These are phyloP conservation scores for Peronospora farinosa DNA, from an alignment of 352 stramenopile genomes.

Conservation along the genomic window DNA sequence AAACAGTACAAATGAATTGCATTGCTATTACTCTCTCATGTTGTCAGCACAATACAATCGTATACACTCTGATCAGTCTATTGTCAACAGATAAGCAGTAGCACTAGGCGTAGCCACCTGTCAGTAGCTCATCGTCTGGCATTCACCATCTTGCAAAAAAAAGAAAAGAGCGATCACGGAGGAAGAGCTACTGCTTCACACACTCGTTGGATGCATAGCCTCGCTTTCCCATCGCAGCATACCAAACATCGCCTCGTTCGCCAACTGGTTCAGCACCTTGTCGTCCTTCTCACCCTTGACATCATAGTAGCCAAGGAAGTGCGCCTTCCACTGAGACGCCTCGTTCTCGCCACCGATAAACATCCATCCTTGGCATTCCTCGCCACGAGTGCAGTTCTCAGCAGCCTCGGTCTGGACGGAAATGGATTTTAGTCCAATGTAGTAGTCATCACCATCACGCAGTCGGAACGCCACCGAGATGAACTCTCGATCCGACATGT, in stretches of 20 bases:
- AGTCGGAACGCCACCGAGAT: constrained; percentile 74
- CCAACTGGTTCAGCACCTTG: constrained; percentile 76
- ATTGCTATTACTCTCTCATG: too few relatives aligned
- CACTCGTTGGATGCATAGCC: constrained; percentile 78
- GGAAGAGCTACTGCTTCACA: too few relatives aligned
- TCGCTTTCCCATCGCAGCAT: constrained; percentile 84
- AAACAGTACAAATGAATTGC: too few relatives aligned
- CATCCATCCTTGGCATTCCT: constrained; percentile 81
- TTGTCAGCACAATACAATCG: too few relatives aligned
- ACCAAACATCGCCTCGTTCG: constrained; percentile 81
- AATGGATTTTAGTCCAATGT: constrained; percentile 72
- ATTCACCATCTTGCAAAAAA: too few relatives aligned
- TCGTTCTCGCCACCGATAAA: constrained; percentile 67
- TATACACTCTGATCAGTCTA: too few relatives aligned
- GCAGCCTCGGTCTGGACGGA: constrained; percentile 59
- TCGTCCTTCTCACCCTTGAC: constrained; percentile 81
- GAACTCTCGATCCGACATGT: constrained; percentile 69
- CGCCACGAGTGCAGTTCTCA: constrained; percentile 74
- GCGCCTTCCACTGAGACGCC: constrained; percentile 60
- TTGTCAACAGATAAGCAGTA: too few relatives aligned
- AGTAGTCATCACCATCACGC: constrained; percentile 72
- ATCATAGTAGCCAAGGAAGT: constrained; percentile 79
- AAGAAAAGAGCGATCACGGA: too few relatives aligned
- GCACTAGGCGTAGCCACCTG: too few relatives aligned
- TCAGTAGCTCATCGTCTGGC: too few relatives aligned